Base-by-base conservation (phyloP, 495 filamentous ascomycete genomes). In the Physcia stellaris region DNA sequence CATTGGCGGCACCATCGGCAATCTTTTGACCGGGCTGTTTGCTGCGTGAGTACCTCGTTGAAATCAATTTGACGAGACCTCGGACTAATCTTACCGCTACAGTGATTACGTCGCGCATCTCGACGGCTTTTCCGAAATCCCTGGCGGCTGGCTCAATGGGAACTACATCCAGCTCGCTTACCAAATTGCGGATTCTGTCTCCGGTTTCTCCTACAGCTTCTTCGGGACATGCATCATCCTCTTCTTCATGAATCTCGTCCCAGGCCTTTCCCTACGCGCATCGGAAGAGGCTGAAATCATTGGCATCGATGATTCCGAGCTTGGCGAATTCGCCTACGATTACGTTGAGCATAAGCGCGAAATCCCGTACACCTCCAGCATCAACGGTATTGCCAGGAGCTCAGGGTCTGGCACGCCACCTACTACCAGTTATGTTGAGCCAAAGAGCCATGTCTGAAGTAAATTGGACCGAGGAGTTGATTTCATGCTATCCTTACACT, bases 311-410 rank as follows among this genome's bases (percentile, higher is more conserved):
- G 86, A 94, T 53, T 75, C 80, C 23, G 83, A 94, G 64, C 86
- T 94, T 54, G 86, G 86, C 55, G 86, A 94, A 66, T 94, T 93
- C 59, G 87, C 87, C 35, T 95, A 95, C 55, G 87, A 94, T 57
- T 94, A 90, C 49, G 86, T 94, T 47, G 86, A 94, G 62, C 66
- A 93, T 41, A 80, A 73, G 30, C 73, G 86, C 37, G 86, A 94
- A 43, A 75, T 92, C 31, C n/a, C n/a, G n/a, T n/a, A n/a, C n/a
- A n/a, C n/a, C n/a, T n/a, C n/a, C n/a, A n/a, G n/a, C n/a, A n/a
- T n/a, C n/a, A n/a, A n/a, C n/a, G n/a, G n/a, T n/a, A n/a, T n/a
- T n/a, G n/a, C n/a, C n/a, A n/a, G n/a, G n/a, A n/a, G n/a, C n/a
- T n/a, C n/a, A n/a, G n/a, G n/a, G n/a, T n/a, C n/a, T n/a, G n/a